Base-by-base conservation (phyloP, 768 basidiomycete genomes). In the Tulasnella sp. region DNA sequence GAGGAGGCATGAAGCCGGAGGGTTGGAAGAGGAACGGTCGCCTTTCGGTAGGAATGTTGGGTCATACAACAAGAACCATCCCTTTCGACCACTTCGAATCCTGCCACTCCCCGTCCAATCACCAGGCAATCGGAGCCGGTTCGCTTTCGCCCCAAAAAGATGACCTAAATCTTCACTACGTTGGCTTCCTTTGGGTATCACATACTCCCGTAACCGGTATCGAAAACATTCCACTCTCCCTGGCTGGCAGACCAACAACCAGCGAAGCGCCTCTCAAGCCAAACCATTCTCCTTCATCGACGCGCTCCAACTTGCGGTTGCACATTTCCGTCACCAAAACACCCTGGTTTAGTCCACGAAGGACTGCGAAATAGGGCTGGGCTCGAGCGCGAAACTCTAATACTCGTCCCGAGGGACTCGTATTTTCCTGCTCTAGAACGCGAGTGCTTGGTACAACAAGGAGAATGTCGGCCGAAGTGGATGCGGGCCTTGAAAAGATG, bases 301-400 rank as follows among this genome's bases (percentile, higher is more conserved):
- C 60, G n/a, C 24, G 60, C n/a, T 31, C 60, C n/a, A 64, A 14
- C 60, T 28, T 64, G n/a, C 22, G 28, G 60, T 64, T 64, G 28
- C 11, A 34, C 60, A 64, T 64, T 34, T 64, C 60, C 60, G 60
- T 31, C n/a, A 28, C 60, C 60, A n/a, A n/a, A 34, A 7, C n/a
- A 34, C 12, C 60, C 60, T 64, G 60, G 24, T 1, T 1, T 64
- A 34, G 60, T 64, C 60, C 60, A 34, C 60, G n/a, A 64, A 24
- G 60, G 60, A 64, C 60, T 64, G 60, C 60, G 31, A 64, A 28
- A 12, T 18, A 34, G 60, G 14, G 60, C 12, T 31, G 60, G 60
- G 60, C 60, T 64, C 60, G 60, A 64, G 60, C 60, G 34, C 60
- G 60, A 64, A 64, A 34, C 60, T 64, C 60, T 64, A 64, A 64